Evolutionary conservation across 2,329 filamentous ascomycete species (phyloP).

Genomic region (Cladosporium sp.): DNA sequence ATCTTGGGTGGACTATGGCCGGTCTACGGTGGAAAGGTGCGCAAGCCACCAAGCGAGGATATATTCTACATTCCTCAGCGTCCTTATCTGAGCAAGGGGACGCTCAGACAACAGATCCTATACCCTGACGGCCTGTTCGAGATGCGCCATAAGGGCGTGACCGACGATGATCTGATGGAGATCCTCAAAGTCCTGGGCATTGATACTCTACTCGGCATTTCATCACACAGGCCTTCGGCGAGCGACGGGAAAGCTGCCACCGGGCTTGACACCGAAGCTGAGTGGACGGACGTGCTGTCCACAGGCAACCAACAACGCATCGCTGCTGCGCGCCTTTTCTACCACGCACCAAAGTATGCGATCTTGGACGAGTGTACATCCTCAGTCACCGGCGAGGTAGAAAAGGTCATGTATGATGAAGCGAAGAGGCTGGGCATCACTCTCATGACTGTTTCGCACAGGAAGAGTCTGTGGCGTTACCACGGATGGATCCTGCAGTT

Average conservation of each 20-base stretch:
- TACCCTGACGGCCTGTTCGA: constrained; percentile 88
- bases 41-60: constrained; percentile 85
- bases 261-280: constrained; percentile 90
- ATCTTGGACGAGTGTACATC: constrained; percentile 97
- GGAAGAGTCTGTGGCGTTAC: constrained; percentile 93
- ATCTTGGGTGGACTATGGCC: constrained; percentile 97
- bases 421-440: constrained; percentile 90
- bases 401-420: constrained; percentile 95
- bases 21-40: constrained; percentile 90
- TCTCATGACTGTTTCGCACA: constrained; percentile 93
- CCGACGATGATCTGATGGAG: constrained; percentile 74
- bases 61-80: constrained; percentile 99
- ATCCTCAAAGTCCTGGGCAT: constrained; percentile 81
- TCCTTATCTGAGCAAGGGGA: constrained; percentile 87
- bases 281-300: constrained; percentile 93
- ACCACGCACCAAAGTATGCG: constrained; percentile 87
- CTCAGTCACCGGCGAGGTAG: constrained; percentile 90
- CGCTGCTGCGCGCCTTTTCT: constrained; percentile 93
- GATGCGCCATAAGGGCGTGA: constrained; percentile 81
- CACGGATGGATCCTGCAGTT: constrained; percentile 94
- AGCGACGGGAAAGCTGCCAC: constrained; percentile 20
- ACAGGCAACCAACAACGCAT: constrained; percentile 93
- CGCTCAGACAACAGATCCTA: constrained; percentile 92
- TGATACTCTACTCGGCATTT: constrained; percentile 75
- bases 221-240: constrained; percentile 36